Evolutionary conservation across 768 basidiomycete genomes (phyloP).

Genomic region (Multifurca ochricompacta): DNA sequence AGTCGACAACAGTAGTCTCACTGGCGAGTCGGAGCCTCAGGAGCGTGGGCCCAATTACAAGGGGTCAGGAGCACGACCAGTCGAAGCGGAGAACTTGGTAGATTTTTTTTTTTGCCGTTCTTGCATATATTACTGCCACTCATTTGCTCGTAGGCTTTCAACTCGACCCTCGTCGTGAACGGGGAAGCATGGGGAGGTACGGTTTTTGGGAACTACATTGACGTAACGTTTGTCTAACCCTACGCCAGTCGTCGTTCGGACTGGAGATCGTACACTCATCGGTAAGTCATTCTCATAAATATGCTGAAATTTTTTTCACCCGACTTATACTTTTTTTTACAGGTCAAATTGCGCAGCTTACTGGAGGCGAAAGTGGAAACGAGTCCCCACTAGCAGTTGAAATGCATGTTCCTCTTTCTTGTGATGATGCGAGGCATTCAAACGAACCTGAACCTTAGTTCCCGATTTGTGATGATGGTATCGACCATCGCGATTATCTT

Average conservation of each 20-base stretch:
- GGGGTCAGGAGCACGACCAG: constrained; percentile 42
- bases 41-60: constrained; percentile 42
- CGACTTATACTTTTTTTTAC: neutral
- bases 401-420: constrained; percentile 37
- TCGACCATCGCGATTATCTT: constrained; percentile 55
- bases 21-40: constrained; percentile 65
- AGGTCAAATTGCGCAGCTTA: constrained; percentile 64
- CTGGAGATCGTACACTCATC: constrained; percentile 60
- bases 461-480: constrained; percentile 53
- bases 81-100: constrained; percentile 62
- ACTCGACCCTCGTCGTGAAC: constrained; percentile 60
- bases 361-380: constrained; percentile 56
- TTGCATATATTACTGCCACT: neutral
- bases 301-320: neutral
- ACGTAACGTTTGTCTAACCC: neutral
- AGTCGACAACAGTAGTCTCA: constrained; percentile 64
- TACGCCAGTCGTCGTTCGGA: constrained; percentile 51
- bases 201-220: constrained; percentile 22
- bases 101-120: constrained; percentile 4
- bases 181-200: constrained; percentile 65
- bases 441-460: constrained; percentile 28
- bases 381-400: constrained; percentile 59
- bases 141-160: constrained; percentile 45
- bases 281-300: constrained; percentile 29
- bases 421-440: neutral